Conservation (phyloP, 2,329 filamentous ascomycete genomes). For the Amylocarpus encephaloides region DNA sequence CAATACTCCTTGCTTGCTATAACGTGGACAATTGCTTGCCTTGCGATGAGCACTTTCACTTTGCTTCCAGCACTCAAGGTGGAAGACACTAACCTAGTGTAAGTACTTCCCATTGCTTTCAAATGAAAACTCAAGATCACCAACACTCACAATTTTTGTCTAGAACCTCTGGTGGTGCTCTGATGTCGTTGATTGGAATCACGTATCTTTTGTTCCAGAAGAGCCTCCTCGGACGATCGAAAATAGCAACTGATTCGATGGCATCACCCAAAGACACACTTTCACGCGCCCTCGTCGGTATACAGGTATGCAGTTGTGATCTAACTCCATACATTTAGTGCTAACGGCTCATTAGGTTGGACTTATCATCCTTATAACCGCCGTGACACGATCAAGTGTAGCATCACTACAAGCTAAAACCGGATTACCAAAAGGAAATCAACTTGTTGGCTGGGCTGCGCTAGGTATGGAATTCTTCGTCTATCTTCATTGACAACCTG, state of each 20-base stretch:
- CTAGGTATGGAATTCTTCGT: constrained; percentile 47
- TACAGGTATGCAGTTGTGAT: constrained; percentile 45
- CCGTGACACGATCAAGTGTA: constrained; percentile 83
- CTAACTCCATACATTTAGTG: neutral
- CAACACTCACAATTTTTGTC: constrained; percentile 9
- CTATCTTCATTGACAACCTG: constrained; percentile 1
- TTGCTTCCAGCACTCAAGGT: constrained; percentile 79
- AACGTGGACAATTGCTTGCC: constrained; percentile 71
- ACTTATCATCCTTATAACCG: constrained; percentile 70
- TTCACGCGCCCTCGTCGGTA: constrained; percentile 55
- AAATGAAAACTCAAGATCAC: neutral
- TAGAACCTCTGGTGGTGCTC: constrained; percentile 65
- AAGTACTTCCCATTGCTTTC: constrained; percentile 30
- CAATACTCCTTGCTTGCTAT: constrained; percentile 56
- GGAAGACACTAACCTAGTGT: constrained; percentile 73
- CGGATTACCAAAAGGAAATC: constrained; percentile 81
- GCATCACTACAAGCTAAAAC: constrained; percentile 76
- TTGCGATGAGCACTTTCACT: constrained; percentile 85
- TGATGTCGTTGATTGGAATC: constrained; percentile 73
- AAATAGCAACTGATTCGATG: constrained; percentile 21
- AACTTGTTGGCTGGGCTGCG: constrained; percentile 77
- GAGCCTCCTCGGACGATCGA: constrained; percentile 23
- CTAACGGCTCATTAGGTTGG: constrained; percentile 50
- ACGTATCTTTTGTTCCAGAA: constrained; percentile 78
- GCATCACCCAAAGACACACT: constrained; percentile 38